Percentiles rank a stretch among this genome's conserved stretches.
Conservation (phyloP, 164 flowering plant genomes). For the Stephania yunnanensis region DNA sequence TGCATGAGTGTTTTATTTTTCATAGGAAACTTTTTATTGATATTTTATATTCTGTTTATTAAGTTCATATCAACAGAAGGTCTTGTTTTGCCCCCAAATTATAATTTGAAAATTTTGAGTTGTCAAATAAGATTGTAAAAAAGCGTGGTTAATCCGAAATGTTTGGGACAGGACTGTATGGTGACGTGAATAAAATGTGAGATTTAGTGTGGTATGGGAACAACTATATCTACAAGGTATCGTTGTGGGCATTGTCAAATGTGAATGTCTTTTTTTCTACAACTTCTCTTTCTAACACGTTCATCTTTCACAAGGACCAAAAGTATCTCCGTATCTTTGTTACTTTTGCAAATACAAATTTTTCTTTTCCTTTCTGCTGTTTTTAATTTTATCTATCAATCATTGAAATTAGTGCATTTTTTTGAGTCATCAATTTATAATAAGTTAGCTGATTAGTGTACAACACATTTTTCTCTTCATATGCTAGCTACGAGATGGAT, state of each 20-base stretch:
- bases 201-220: too few species aligned
- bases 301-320: too few species aligned
- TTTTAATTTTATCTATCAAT: background rate
- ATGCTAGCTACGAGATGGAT: constrained; percentile 87
- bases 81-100: background rate
- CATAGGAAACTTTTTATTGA: background rate
- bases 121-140: background rate
- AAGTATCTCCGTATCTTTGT: background rate
- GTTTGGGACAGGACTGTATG: background rate
- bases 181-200: background rate
- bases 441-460: background rate
- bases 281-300: too few species aligned
- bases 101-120: background rate
- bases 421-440: background rate
- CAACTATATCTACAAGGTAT: too few species aligned
- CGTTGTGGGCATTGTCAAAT: too few species aligned
- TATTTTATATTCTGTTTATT: background rate
- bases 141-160: background rate
- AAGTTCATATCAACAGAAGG: background rate
- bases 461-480: constrained; percentile 2
- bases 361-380: background rate
- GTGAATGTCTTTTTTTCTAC: too few species aligned
- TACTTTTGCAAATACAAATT: background rate
- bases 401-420: background rate
- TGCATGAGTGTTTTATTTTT: background rate